phyloP scores from a whole-genome alignment of 2,329 filamentous ascomycete species.

The Diaporthe citri region DNA sequence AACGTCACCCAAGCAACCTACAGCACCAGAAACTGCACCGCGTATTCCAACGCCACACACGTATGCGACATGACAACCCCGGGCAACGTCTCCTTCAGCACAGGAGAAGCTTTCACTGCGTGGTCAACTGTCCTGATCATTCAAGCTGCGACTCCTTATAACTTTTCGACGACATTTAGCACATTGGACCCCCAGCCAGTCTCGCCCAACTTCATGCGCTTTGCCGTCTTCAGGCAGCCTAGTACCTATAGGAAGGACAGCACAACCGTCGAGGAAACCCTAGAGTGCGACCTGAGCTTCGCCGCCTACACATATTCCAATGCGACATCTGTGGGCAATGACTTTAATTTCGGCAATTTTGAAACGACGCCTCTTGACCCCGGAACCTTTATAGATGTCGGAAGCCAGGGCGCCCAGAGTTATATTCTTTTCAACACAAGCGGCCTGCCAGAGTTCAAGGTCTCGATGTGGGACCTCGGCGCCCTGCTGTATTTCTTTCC shows the following conservation, averaged over 20 bases:
- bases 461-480: constrained; percentile 14
- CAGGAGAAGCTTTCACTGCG: background rate
- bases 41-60: background rate
- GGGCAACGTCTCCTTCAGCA: background rate
- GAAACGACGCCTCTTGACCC: background rate
- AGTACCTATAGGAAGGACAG: background rate
- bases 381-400: background rate
- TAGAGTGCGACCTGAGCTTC: constrained; percentile 15
- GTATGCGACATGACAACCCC: background rate
- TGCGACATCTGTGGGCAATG: background rate
- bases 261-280: constrained; percentile 2
- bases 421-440: constrained; percentile 1
- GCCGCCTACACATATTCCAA: constrained; percentile 20
- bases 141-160: background rate
- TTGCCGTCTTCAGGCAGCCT: constrained; percentile 7
- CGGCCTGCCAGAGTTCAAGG: background rate
- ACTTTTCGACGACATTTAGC: background rate
- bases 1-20: constrained; percentile 8
- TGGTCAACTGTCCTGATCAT: constrained; percentile 6
- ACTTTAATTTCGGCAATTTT: background rate
- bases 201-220: background rate
- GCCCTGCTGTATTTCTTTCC: constrained; percentile 19
- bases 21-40: background rate
- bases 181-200: background rate
- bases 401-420: background rate